These are phyloP conservation scores for Aspergillus pseudoterreus DNA, from an alignment of 2,329 filamentous ascomycete genomes.

Conservation along the genomic window DNA sequence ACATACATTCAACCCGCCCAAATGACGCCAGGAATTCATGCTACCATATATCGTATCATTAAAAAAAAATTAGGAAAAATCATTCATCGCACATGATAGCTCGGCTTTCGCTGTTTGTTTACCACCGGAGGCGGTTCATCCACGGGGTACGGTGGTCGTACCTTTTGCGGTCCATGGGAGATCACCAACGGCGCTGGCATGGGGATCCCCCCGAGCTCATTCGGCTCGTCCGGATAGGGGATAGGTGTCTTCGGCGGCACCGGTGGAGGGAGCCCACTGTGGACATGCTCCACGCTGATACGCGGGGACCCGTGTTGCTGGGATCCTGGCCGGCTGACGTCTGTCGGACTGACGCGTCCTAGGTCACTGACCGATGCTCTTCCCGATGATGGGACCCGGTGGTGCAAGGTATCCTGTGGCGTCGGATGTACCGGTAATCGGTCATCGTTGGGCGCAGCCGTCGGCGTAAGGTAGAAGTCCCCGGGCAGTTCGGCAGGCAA, in stretches of 20 bases:
- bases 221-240: constrained; percentile 44
- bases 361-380: constrained; percentile 26
- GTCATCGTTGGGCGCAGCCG: constrained; percentile 26
- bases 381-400: constrained; percentile 16
- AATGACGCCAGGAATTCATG: background rate
- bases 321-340: constrained; percentile 25
- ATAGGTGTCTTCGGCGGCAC: constrained; percentile 75
- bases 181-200: constrained; percentile 36
- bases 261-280: constrained; percentile 55
- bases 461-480: constrained; percentile 29
- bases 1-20: background rate
- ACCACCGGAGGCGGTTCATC: constrained; percentile 79
- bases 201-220: constrained; percentile 24
- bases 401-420: constrained; percentile 21
- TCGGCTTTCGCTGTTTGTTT: constrained; percentile 82
- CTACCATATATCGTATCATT: background rate
- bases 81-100: constrained; percentile 55
- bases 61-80: background rate
- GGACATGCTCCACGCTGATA: constrained; percentile 32
- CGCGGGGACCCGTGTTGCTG: constrained; percentile 27
- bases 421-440: constrained; percentile 25
- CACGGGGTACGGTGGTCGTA: constrained; percentile 69
- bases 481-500: constrained; percentile 53
- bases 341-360: constrained; percentile 36
- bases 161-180: constrained; percentile 13